phyloP scores from a whole-genome alignment of 805 yeast species.

The Kodamaea neixiangensis region DNA sequence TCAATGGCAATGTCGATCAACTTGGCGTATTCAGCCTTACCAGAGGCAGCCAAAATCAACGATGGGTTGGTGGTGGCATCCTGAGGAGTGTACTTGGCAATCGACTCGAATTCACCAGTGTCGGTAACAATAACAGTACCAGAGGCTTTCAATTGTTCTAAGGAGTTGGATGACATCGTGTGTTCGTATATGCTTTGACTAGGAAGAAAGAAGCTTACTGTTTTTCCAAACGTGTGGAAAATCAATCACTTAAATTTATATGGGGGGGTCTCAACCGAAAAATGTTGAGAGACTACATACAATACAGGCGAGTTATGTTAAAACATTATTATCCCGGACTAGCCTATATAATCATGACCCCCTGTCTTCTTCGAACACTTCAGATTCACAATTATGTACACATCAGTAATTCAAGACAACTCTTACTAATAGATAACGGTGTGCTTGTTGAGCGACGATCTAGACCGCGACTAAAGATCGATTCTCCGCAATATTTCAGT shows the following conservation, averaged over 20 bases:
- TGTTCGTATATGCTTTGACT: neutral
- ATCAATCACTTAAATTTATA: neutral
- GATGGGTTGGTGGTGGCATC: slow-evolving; percentile 99
- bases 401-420: neutral
- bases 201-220: neutral
- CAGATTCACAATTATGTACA: neutral
- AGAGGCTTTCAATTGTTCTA: slow-evolving; percentile 90
- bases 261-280: slow-evolving; percentile 6
- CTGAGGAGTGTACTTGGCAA: slow-evolving; percentile 97
- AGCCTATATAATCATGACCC: neutral
- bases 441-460: too few relatives aligned
- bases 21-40: slow-evolving; percentile 84
- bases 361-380: neutral
- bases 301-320: too few relatives aligned
- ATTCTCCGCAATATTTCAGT: too few relatives aligned
- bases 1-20: slow-evolving; percentile 89
- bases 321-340: neutral
- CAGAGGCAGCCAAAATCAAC: slow-evolving; percentile 91
- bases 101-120: slow-evolving; percentile 97
- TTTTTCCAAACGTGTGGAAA: neutral
- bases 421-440: neutral
- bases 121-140: slow-evolving; percentile 98
- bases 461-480: too few relatives aligned
- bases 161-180: slow-evolving; percentile 45
- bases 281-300: neutral